Evolutionary conservation across 352 stramenopile genomes (phyloP), one percentile per base, ranked within the genome.

Genomic region (Pythium phragmiticola): DNA sequence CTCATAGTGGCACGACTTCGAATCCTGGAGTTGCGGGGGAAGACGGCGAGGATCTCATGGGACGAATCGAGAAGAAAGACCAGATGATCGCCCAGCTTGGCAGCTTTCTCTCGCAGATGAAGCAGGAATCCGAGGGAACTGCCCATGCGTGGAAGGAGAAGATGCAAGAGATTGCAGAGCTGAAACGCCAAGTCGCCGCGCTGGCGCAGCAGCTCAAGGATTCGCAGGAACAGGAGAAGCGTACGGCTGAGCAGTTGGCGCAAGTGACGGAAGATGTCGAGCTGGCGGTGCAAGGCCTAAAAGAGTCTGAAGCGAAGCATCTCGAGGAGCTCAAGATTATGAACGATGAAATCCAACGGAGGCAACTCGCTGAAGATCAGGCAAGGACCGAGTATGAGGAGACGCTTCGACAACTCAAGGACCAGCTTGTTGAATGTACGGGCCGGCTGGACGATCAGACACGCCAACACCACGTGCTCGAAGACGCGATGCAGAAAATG

Each of bases 41-140:
- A 30, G 37, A 42, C 13, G 55, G 57, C 0, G 63, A 64, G 23
- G 65, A 69, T 46, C 42, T 78, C 1, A 58, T 74, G 41, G 57
- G 69, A 17, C 64, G 73, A 0, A 66, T 77, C 14, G 74, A 90
- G 41, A 87, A 84, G 65, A 88, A 84, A 55, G 79, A 83, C 1
- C 77, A 87, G 23, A 87, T 89, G 64, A 72, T 90, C 14, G 67
- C 74, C 1, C 82, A 90, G 39, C 66, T 90, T n/a, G 79, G 79
- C 13, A 84, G 77, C 0, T 83, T 90, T n/a, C 56, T 90, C 6
- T 70, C 78, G 1, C 82, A 90, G 45, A 88, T 90, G 76, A 83
- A 90, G 60, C 82, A 89, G 41, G 79, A 90, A 16, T 84, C 79
- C 0, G 79, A 90, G 56, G 79, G 78, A 3, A 88, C 72, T 4